Conservation (phyloP, 345 rosid species). For the Sisymbrium altissimum region DNA sequence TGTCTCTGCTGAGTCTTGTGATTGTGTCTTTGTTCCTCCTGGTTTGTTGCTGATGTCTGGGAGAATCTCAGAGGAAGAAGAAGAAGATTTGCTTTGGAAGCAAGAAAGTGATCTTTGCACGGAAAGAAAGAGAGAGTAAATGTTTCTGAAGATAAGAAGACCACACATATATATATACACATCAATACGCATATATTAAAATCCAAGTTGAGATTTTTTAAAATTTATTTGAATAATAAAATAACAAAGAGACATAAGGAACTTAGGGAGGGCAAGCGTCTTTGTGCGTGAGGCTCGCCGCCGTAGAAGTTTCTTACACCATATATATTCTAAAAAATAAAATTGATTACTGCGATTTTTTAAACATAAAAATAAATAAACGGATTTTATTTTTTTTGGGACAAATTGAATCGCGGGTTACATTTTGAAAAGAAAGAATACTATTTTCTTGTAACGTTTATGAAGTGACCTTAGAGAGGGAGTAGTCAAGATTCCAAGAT, state of each 20-base stretch:
- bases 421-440: too few species aligned
- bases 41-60: slow-evolving; percentile 6
- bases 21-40: neutral
- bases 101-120: slow-evolving; percentile 25
- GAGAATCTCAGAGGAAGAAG: slow-evolving; percentile 4
- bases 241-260: neutral
- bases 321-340: neutral
- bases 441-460: neutral
- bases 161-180: slow-evolving; percentile 6
- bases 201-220: neutral
- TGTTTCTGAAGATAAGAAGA: slow-evolving; percentile 18
- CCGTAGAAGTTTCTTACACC: slow-evolving; percentile 21
- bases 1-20: neutral
- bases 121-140: neutral
- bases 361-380: neutral
- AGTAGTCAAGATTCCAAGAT: slow-evolving; percentile 63
- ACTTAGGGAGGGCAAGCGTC: neutral
- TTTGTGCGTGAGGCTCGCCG: slow-evolving; percentile 33
- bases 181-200: neutral
- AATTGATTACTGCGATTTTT: neutral
- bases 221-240: neutral
- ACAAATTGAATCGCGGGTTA: neutral
- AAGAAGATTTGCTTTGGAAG: slow-evolving; percentile 28
- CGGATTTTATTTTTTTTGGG: too few species aligned
- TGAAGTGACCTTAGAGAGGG: slow-evolving; percentile 16